Base-by-base conservation (phyloP, 176 grass and related monocot genomes). In the Zoysia japonica region DNA sequence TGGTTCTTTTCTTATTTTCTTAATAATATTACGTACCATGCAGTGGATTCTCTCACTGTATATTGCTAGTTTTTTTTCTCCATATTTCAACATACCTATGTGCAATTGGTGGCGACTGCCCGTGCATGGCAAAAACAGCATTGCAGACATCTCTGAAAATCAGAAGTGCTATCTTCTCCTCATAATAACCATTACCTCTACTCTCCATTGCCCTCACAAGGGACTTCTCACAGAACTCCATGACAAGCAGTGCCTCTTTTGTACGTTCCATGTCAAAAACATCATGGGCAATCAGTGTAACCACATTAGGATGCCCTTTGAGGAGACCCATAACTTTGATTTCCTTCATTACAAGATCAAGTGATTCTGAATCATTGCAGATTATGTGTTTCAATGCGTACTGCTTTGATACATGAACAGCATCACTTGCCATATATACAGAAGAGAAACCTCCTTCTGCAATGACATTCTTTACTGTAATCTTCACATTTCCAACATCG, bases 391-490 rank as follows among this genome's bases (percentile, higher is more conserved):
- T 96, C 59, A 96, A 37, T 59, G 85, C 90, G 4, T 93, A 96
- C 36, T 81, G 80, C 65, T 96, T 96, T 20, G 93, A 93, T 51
- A 73, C 11, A 72, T 88, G 72, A 53, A 76, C 11, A 7, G 65
- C 8, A 53, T 97, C 93, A 44, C 68, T 85, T 51, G 90, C 90
- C 48, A 84, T 37, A 68, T 97, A 97, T 42, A 97, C 93, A 76
- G 77, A 97, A 57, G 93, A 93, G 83, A 93, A 96, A 42, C 93
- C 93, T 52, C 93, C 90, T 79, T 96, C 79, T n/a, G 90, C 93
- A 61, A 96, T 93, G 47, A 70, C 76, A 88, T 89, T 93, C 9
- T 81, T 83, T 17, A 96, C 80, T 55, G 84, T 81, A 36, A 96
- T 73, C 81, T 93, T 97, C 49, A 86, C 20, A 65, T 83, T 88